Percentiles rank a stretch among this genome's conserved stretches.
These are phyloP conservation scores for Thuja plicata DNA, from an alignment of 83 land plant species.

Conservation along the genomic window DNA sequence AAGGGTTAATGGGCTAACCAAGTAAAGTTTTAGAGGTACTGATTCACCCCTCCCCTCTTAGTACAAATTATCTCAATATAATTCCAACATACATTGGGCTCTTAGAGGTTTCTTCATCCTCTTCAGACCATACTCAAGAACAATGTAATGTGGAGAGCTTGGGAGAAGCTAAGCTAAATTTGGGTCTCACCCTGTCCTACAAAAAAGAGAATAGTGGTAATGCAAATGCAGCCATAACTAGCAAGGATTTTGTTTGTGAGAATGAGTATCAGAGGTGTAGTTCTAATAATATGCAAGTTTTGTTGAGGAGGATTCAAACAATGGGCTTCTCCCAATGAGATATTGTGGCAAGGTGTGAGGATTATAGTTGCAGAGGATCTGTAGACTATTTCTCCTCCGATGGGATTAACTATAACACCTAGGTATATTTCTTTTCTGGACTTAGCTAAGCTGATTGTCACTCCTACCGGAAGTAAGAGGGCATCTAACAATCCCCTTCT, in stretches of 20 bases:
- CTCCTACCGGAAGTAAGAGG: neutral
- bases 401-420: neutral
- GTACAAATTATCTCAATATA: no score
- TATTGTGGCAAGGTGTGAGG: neutral
- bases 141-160: neutral
- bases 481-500: neutral
- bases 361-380: conserved; percentile 2
- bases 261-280: neutral
- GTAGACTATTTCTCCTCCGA: neutral
- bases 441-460: neutral
- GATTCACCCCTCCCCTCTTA: no score
- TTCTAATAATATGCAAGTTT: neutral
- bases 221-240: neutral
- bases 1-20: no score
- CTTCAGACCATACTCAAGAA: neutral
- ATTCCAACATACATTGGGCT: no score
- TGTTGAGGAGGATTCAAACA: neutral
- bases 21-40: no score
- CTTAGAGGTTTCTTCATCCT: no score
- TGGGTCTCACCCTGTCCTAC: conserved; percentile 1
- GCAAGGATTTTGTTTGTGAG: neutral
- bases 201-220: neutral
- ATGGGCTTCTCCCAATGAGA: neutral
- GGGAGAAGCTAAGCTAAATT: conserved; percentile 2
- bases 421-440: neutral